Evolutionary conservation across 2,329 filamentous ascomycete species (phyloP).

Genomic region (Colletotrichum kahawae): DNA sequence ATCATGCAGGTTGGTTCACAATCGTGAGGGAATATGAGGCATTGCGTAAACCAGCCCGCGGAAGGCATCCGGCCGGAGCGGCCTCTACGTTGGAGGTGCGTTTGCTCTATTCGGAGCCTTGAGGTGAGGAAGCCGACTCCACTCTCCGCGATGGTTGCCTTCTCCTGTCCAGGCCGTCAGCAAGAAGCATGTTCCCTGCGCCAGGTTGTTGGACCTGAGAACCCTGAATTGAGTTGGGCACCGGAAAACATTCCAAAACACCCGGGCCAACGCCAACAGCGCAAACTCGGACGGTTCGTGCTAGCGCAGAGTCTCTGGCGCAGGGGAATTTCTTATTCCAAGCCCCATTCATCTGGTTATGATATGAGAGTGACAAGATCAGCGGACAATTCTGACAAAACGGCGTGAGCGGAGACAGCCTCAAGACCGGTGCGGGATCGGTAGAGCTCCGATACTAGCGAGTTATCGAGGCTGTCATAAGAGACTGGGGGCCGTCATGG

Average conservation of each 20-base stretch:
- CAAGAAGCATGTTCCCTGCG: slow-evolving; percentile 12
- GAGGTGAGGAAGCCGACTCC: background rate
- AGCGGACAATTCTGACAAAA: background rate
- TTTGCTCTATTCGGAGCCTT: background rate
- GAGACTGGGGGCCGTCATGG: background rate
- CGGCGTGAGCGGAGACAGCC: background rate
- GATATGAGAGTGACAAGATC: background rate
- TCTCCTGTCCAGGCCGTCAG: background rate
- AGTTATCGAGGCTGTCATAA: background rate
- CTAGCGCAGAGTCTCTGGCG: background rate
- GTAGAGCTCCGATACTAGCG: background rate
- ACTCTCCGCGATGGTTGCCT: slow-evolving; percentile 10
- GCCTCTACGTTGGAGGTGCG: background rate
- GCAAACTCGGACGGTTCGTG: background rate
- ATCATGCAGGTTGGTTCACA: slow-evolving; percentile 3
- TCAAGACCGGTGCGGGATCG: background rate
- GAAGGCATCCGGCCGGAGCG: background rate
- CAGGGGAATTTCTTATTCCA: background rate
- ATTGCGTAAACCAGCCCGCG: background rate
- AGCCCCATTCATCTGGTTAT: background rate
- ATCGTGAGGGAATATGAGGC: background rate
- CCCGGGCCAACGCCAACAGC: background rate
- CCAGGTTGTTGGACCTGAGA: slow-evolving; percentile 9
- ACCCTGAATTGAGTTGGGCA: background rate
- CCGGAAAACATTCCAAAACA: slow-evolving; percentile 1